These are phyloP conservation scores for Brassica rapa DNA, from an alignment of 345 rosid species.

Conservation along the genomic window DNA sequence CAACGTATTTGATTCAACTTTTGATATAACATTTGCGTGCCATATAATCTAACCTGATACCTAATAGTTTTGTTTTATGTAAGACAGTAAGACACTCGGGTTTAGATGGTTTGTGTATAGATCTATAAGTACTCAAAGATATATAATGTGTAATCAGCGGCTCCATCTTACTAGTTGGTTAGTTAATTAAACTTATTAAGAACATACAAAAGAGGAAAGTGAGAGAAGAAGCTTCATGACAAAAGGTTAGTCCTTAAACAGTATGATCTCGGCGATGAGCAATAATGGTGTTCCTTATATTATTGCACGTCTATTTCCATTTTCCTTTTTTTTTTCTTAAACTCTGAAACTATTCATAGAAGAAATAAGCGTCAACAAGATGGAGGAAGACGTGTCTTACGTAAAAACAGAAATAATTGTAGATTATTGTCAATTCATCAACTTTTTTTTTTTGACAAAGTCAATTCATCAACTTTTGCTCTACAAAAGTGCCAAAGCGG, in stretches of 20 bases:
- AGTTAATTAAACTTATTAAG: slow-evolving; percentile 14
- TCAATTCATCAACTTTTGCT: slow-evolving; percentile 14
- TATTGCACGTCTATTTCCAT: slow-evolving; percentile 41
- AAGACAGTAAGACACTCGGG: neutral
- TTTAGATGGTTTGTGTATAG: neutral
- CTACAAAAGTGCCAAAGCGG: slow-evolving; percentile 15
- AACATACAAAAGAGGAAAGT: slow-evolving; percentile 22
- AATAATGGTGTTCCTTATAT: slow-evolving; percentile 37
- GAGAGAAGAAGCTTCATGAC: slow-evolving; percentile 4
- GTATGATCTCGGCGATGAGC: slow-evolving; percentile 28
- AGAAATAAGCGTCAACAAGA: slow-evolving; percentile 9
- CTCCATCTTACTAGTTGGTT: slow-evolving; percentile 22
- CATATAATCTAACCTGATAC: slow-evolving; percentile 1
- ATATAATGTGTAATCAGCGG: neutral
- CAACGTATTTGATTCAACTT: neutral
- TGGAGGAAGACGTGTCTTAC: slow-evolving; percentile 28
- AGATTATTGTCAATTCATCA: neutral
- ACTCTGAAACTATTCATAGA: slow-evolving; percentile 27
- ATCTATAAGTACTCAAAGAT: neutral
- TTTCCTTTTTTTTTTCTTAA: slow-evolving; percentile 11
- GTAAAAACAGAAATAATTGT: neutral
- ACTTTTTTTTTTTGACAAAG: neutral
- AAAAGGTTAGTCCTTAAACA: slow-evolving; percentile 22
- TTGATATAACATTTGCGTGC: slow-evolving; percentile 27
- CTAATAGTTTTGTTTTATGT: slow-evolving; percentile 16